phyloP scores from a whole-genome alignment of 192 early-diverging fungal genomes.

The Cladochytrium replicatum region DNA sequence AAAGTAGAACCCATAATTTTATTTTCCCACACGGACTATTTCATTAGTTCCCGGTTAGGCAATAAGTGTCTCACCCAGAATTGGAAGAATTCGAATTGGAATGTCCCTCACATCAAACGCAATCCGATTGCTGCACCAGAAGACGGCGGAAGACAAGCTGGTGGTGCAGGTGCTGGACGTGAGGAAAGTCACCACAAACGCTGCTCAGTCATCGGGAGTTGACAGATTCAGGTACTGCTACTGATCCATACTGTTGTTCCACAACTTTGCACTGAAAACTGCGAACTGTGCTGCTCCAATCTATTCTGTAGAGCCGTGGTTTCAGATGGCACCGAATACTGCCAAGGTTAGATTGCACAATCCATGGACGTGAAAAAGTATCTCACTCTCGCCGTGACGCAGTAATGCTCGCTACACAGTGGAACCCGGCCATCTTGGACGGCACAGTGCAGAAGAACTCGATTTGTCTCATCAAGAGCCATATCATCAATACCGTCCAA shows the following conservation, averaged over 20 bases:
- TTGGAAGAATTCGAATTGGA: too few relatives aligned
- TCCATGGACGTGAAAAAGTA: neutral
- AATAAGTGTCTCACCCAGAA: too few relatives aligned
- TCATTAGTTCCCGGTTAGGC: too few relatives aligned
- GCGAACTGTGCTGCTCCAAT: conserved; percentile 1
- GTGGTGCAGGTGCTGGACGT: conserved; percentile 37
- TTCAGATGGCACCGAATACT: conserved; percentile 52
- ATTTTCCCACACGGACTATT: too few relatives aligned
- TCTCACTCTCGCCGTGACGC: conserved; percentile 1
- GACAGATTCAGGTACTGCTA: conserved; percentile 6
- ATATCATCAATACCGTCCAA: conserved; percentile 40
- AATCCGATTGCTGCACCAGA: too few relatives aligned
- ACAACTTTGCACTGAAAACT: too few relatives aligned
- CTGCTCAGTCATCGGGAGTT: neutral
- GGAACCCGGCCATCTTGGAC: conserved; percentile 34
- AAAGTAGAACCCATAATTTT: too few relatives aligned
- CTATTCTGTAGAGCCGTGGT: conserved; percentile 41
- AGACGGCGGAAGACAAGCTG: too few relatives aligned
- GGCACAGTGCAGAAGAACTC: conserved; percentile 36
- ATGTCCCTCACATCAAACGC: too few relatives aligned
- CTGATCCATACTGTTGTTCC: neutral
- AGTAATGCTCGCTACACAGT: conserved; percentile 57
- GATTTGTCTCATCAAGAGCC: conserved; percentile 38
- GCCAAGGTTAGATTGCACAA: conserved; percentile 44
- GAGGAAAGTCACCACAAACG: conserved; percentile 27